Evolutionary conservation across 306 rosid species (phyloP), one percentile per base, ranked within the genome.

Genomic region (Aeschynomene evenia): DNA sequence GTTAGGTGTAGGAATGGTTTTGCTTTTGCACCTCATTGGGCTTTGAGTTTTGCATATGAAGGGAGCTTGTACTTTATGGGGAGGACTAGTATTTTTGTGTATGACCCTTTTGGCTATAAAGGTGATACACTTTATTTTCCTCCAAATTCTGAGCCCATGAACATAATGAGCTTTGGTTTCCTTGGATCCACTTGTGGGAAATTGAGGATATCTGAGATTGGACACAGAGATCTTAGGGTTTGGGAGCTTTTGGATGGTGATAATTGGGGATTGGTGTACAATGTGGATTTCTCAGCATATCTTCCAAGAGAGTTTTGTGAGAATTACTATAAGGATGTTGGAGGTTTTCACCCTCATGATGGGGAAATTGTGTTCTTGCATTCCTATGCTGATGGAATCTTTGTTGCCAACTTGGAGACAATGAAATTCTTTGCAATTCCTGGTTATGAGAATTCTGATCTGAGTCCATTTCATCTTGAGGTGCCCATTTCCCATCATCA

Each of bases 21-120:
- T 15, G 28, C 70, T 3, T 76, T 76, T 51, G 80, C 64, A 14
- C 64, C 80, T 60, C 75, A 76, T n/a, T 68, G 80, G 75, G 20
- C 42, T 0, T 37, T 76, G 2, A 60, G 80, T 39, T 50, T 37
- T 11, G 61, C 40, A 0, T 50, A 49, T 39, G 20, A 18, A 1
- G 70, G 65, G 16, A 5, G 45, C 2, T 12, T 76, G 20, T 68
- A 76, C 29, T 68, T 76, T 50, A 68, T 76, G 80, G 75, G 80
- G 0, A 76, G 56, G 45, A 26, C 48, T 8, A n/a, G 29, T 18
- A 68, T 76, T 18, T 60, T 76, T 49, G 70, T 60, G 31, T 37
- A 24, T 29, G 70, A 68, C 68, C 70, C 70, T 3, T 29, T 36
- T 59, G 7, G 26, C 1, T 9, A 7, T 0, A 10, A 29, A 0